Conservation (phyloP, 2,329 filamentous ascomycete species). For the Aureobasidium sp. region DNA sequence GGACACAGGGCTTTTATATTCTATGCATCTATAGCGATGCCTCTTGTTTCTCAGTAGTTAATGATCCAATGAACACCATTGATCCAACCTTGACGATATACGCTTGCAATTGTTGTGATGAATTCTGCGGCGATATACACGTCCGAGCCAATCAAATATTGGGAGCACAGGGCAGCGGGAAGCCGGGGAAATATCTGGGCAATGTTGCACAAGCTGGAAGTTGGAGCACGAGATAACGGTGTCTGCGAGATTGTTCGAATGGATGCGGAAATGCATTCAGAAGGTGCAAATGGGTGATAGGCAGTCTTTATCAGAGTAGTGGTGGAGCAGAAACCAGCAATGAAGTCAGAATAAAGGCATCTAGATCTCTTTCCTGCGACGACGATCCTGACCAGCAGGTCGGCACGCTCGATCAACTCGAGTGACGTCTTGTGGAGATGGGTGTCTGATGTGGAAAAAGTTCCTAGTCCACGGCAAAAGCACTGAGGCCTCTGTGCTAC, state of each 20-base stretch:
- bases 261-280: not conserved
- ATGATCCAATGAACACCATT: conserved; percentile 13
- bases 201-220: not conserved
- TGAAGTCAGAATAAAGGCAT: conserved; percentile 8
- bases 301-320: not conserved
- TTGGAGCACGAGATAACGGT: not conserved
- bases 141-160: not conserved
- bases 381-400: conserved; percentile 5
- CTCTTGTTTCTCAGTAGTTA: conserved; percentile 12
- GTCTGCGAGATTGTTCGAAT: not conserved
- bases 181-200: not conserved
- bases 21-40: conserved; percentile 11
- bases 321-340: not conserved
- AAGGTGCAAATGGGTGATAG: not conserved
- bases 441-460: not conserved
- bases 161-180: conserved; percentile 8
- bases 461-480: not conserved
- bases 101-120: not conserved
- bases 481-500: conserved; percentile 10
- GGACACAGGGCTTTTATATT: conserved; percentile 5
- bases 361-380: conserved; percentile 2
- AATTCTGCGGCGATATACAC: not conserved
- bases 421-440: conserved; percentile 14
- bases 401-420: conserved; percentile 3
- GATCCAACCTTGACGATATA: not conserved